phyloP scores from a whole-genome alignment of 352 stramenopile species.

The Phytophthora pisi region DNA sequence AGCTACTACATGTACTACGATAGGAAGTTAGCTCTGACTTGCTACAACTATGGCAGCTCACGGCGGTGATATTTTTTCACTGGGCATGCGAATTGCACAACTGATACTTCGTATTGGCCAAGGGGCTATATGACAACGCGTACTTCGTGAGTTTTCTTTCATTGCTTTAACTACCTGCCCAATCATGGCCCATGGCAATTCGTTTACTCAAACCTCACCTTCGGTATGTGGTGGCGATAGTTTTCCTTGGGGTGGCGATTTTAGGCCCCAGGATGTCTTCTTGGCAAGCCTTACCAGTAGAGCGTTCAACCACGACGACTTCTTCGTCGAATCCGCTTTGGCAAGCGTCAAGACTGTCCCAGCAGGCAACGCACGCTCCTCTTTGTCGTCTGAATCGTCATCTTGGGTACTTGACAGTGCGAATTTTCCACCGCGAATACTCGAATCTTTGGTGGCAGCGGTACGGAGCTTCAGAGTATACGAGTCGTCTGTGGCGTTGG shows the following conservation, averaged over 20 bases:
- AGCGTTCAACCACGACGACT: neutral
- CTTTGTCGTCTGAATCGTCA: neutral
- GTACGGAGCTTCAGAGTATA: neutral
- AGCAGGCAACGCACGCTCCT: neutral
- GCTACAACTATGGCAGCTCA: too few species aligned
- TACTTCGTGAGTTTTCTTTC: too few species aligned
- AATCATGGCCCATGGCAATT: too few species aligned
- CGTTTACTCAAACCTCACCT: neutral
- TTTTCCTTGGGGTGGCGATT: neutral
- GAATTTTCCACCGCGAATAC: neutral
- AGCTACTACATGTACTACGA: neutral
- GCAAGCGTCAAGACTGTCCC: neutral
- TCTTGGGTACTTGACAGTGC: neutral
- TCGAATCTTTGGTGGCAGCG: too few species aligned
- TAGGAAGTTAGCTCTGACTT: neutral
- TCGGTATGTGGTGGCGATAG: neutral
- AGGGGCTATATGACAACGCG: neutral
- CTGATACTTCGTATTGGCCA: too few species aligned
- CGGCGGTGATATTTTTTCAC: too few species aligned
- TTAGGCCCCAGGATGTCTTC: neutral
- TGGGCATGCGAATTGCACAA: neutral
- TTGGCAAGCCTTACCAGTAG: neutral
- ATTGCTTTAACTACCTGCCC: too few species aligned
- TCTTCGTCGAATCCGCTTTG: neutral
- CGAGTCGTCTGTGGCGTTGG: neutral